Conservation (phyloP, 352 stramenopile species). For the Phytopythium vexans region DNA sequence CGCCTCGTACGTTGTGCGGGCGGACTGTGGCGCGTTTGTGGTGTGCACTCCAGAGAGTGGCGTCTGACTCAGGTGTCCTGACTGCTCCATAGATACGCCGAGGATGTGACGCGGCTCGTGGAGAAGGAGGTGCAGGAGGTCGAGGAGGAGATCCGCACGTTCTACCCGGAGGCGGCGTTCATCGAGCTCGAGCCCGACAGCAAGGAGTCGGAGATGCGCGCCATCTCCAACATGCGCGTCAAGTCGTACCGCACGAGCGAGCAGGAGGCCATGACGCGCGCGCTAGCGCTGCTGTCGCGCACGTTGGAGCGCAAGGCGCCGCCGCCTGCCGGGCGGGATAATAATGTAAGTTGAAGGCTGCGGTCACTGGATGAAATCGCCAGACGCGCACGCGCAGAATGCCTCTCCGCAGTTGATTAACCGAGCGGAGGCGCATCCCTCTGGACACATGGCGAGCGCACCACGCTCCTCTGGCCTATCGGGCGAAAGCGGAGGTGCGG, state of each 20-base stretch:
- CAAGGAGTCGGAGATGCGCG: constrained; percentile 86
- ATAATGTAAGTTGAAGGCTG: too few species aligned
- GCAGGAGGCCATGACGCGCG: constrained; percentile 80
- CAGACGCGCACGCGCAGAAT: too few species aligned
- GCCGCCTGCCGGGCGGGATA: not conserved
- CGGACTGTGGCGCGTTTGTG: not conserved
- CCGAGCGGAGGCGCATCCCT: too few species aligned
- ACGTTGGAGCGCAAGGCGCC: constrained; percentile 62
- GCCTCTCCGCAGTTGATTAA: too few species aligned
- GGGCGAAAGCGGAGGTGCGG: too few species aligned
- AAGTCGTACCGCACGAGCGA: constrained; percentile 80
- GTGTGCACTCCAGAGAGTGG: not conserved
- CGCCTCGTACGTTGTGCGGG: constrained; percentile 69
- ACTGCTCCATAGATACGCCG: constrained; percentile 59
- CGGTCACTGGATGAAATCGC: too few species aligned
- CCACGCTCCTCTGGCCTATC: too few species aligned
- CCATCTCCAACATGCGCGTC: constrained; percentile 77
- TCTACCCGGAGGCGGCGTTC: constrained; percentile 94
- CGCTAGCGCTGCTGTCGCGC: constrained; percentile 67
- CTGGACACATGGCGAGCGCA: too few species aligned
- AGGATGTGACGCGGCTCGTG: constrained; percentile 95
- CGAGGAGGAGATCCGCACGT: constrained; percentile 91
- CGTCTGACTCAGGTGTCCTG: not conserved
- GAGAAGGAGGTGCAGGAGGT: constrained; percentile 96
- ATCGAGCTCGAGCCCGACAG: constrained; percentile 97